Conservation (phyloP, 1,284 basidiomycete genomes). For the Peniophora sp. region DNA sequence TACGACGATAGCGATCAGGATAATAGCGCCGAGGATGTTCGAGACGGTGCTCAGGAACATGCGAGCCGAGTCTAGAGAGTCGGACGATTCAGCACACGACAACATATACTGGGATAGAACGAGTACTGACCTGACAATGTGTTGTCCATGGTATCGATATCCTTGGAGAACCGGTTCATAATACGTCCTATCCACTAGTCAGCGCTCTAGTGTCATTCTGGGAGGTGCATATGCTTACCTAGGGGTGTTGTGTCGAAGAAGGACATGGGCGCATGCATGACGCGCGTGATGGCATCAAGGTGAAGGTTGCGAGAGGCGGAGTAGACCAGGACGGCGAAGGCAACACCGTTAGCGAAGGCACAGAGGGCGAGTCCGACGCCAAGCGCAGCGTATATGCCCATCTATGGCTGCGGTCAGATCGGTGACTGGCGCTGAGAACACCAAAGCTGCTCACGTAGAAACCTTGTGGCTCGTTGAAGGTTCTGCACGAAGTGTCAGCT, state of each 20-base stretch:
- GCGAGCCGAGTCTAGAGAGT: conserved; percentile 55
- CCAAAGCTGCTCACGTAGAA: conserved; percentile 46
- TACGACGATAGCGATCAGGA: conserved; percentile 71
- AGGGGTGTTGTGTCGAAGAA: conserved; percentile 78
- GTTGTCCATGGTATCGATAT: conserved; percentile 87
- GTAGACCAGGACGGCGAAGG: conserved; percentile 54
- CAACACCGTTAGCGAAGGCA: conserved; percentile 47
- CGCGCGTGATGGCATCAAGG: conserved; percentile 45
- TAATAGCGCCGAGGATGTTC: conserved; percentile 64
- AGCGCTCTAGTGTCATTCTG: conserved; percentile 3
- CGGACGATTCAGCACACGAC: background rate
- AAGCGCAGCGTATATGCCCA: conserved; percentile 61
- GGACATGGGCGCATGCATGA: conserved; percentile 74
- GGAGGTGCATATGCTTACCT: background rate
- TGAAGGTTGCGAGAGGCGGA: conserved; percentile 55
- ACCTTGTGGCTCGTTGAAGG: conserved; percentile 43
- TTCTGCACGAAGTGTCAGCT: conserved; percentile 20
- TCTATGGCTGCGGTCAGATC: conserved; percentile 28
- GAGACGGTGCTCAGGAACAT: conserved; percentile 62
- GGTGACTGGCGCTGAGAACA: conserved; percentile 1
- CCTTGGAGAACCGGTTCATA: conserved; percentile 78
- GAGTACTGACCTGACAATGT: conserved; percentile 22
- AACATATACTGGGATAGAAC: conserved; percentile 2
- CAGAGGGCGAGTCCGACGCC: conserved; percentile 41
- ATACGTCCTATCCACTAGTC: conserved; percentile 77